Evolutionary conservation across 495 filamentous ascomycete genomes (phyloP), one percentile per base, ranked within the genome.

Genomic region (Beverwykella pulmonaria): DNA sequence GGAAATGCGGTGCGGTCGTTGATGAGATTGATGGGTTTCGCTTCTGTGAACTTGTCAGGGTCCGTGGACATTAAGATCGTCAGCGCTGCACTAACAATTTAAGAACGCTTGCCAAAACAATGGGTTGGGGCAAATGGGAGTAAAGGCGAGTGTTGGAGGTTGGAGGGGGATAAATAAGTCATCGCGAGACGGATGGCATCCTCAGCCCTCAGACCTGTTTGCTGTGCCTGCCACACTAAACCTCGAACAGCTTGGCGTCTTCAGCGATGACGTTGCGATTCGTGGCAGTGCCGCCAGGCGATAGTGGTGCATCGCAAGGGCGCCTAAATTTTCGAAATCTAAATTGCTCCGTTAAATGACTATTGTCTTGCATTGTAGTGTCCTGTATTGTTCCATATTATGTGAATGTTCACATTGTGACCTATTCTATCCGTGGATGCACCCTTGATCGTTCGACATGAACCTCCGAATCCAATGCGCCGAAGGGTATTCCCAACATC

Each of bases 181-280:
- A 2, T 25, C 7, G 48, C 3, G 44, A 6, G 4, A 47, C n/a
- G n/a, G 20, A 47, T 47, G 15, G 25, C 7, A 50, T n/a, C 7
- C 15, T 2, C 23, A 25, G 20, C 9, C 30, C n/a, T 19, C 32
- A 19, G 20, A 30, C 53, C 53, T 34, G 56, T 29, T 47, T 29
- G 56, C 56, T 41, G n/a, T 26, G 25, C 52, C 10, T 4, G 4
- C 49, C 7, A 22, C 14, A 53, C 52, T 54, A 32, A 54, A 2
- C 52, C 25, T 12, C 9, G n/a, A 17, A 50, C 20, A 14, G 30
- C 53, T 49, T 64, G 53, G 61, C 23, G n/a, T 7, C 3, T 2
- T 8, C n/a, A 23, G 41, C n/a, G 50, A 56, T 64, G 61, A 64
- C 61, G 61, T 64, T 64, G 25, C 44, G 1, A 49, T 10, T 39